Percentiles rank a stretch among this genome's conserved stretches.
These are phyloP conservation scores for Gracilaria gracilis DNA, from an alignment of 23 red algal species.

Conservation along the genomic window DNA sequence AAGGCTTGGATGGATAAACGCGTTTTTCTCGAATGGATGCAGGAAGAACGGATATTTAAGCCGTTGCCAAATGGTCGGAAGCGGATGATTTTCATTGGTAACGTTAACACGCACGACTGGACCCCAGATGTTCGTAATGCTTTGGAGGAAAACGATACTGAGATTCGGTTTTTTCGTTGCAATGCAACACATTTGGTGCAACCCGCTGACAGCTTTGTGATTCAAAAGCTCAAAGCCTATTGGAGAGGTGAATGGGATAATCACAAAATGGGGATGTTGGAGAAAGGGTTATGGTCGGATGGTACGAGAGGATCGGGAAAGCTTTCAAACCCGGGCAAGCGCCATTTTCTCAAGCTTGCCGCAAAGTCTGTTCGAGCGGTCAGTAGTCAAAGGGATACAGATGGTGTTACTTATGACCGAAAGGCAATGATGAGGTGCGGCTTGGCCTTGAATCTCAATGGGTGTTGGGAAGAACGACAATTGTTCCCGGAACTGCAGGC, in stretches of 20 bases:
- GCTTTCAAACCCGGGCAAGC: background rate
- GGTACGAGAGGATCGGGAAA: background rate
- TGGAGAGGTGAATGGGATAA: background rate
- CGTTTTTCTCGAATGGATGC: constrained; percentile 15
- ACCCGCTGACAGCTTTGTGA: background rate
- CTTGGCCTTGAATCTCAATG: background rate
- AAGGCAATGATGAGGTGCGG: constrained; percentile 9
- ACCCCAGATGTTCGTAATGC: background rate
- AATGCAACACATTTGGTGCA: constrained; percentile 29
- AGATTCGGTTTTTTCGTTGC: background rate
- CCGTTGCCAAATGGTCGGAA: background rate
- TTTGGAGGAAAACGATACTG: background rate
- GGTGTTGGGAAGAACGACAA: no score
- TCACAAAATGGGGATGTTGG: background rate
- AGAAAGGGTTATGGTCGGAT: background rate
- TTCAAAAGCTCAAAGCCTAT: background rate
- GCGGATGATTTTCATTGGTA: constrained; percentile 30
- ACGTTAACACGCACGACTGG: constrained; percentile 41
- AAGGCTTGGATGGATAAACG: constrained; percentile 34
- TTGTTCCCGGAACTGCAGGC: constrained; percentile 4
- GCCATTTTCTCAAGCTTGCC: constrained; percentile 32
- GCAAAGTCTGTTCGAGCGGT: background rate
- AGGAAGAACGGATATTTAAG: background rate
- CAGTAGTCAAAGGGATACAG: background rate
- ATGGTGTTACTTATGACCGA: background rate